Base-by-base conservation (phyloP, 2,329 filamentous ascomycete genomes). In the Clarireedia homoeocarpa region DNA sequence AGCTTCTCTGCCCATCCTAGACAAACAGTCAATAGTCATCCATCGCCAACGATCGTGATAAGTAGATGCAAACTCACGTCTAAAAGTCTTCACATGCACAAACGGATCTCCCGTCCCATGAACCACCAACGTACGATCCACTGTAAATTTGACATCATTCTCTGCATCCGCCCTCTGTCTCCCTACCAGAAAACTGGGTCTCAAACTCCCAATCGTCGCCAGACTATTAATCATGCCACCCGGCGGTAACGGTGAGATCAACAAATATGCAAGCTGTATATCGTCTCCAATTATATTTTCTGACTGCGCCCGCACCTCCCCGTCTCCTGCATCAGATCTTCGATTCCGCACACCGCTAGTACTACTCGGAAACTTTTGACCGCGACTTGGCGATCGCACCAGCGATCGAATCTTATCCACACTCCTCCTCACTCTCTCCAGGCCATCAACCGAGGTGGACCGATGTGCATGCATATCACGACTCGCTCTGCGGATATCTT, bases 71-170 rank as follows among this genome's bases (percentile, higher is more conserved):
- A 6, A 45, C 53, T 50, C 24, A 55, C 53, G 53, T 38, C 80
- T 77, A 62, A 91, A 74, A 69, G 82, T 88, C 57, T 76, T 78
- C 3, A 74, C 75, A 1, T 84, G 80, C 1, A 88, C 84, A 61
- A 96, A 95, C 0, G 78, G 72, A 69, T 97, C 91, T 4, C 79
- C 75, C 51, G 85, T 82, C 1, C 91, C 92, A 66, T 85, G 95
- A 0, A 95, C 71, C 0, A 82, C 84, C 36, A 96, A 69, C 0
- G 86, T 86, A 0, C 77, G 76, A 63, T 84, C 77, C 2, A 71
- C 69, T 1, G 81, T 71, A 49, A 88, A 72, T 65, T 86, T 83
- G 51, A 72, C 71, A 55, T 84, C 80, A 5, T 62, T 60, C 7
- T 65, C 62, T 17, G 5, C 36, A 17, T 1, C 60, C 65, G 69